Evolutionary conservation across 164 flowering plant species (phyloP).

Genomic region (Annona squamosa): DNA sequence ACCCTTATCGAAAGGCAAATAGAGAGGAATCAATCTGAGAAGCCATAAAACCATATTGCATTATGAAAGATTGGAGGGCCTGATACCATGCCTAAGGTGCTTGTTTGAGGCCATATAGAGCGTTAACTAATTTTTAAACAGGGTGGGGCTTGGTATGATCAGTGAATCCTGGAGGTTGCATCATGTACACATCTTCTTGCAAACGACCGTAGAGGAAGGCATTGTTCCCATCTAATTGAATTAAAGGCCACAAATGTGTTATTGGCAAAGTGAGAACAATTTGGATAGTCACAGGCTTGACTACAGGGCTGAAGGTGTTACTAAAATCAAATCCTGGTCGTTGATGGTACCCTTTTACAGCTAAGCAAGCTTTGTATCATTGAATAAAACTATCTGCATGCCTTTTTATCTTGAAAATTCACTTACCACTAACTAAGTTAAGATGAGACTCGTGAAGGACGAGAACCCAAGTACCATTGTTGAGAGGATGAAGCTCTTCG

Average conservation of each 20-base stretch:
- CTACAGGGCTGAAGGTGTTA: background rate
- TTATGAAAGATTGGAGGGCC: background rate
- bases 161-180: slow-evolving; percentile 2
- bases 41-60: background rate
- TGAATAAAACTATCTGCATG: background rate
- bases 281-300: background rate
- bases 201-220: background rate
- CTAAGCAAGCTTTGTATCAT: slow-evolving; percentile 2
- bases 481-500: background rate
- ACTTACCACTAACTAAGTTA: slow-evolving; percentile 2
- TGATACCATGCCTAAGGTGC: background rate
- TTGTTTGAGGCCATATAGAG: slow-evolving; percentile 6
- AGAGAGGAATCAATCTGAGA: background rate
- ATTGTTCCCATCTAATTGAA: slow-evolving; percentile 2
- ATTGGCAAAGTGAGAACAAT: background rate
- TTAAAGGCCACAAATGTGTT: background rate
- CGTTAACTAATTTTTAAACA: slow-evolving; percentile 1
- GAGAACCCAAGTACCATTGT: slow-evolving; percentile 2
- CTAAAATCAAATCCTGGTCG: background rate
- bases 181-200: background rate
- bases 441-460: background rate
- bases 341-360: slow-evolving; percentile 1
- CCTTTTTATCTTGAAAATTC: background rate
- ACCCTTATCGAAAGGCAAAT: background rate
- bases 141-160: background rate